Evolutionary conservation across 2,329 filamentous ascomycete genomes (phyloP), one percentile per base, ranked within the genome.

Genomic region (Talaromyces verruculosus): DNA sequence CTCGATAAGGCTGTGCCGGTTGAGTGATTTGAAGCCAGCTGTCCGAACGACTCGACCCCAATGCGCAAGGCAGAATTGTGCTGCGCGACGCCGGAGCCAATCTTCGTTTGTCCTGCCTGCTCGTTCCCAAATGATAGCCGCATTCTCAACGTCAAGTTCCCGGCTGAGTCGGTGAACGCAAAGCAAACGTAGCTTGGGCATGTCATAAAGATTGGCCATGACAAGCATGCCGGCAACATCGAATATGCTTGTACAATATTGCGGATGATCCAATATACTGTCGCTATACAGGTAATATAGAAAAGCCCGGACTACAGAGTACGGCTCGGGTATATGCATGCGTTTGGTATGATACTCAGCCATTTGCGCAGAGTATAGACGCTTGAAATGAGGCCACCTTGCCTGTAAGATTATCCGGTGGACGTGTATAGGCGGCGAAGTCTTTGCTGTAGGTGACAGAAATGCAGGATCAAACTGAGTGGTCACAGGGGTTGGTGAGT

Each of bases 191-290:
- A 99, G 87, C 71, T 95, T 92, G 1, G 93, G 93, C 81, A 99
- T 96, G 75, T 97, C 94, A 80, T 99, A 99, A 57, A 98, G 91
- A 77, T 98, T 97, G 51, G 93, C 93, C 91, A 99, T 96, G 69
- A 99, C 94, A 2, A 99, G 85, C 78, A 99, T 88, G 8, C 95
- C 94, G 0, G 95, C 94, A 15, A 98, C 93, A 71, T 97, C 93
- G 35, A 89, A 87, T 22, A 97, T 86, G 8, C 80, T 83, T 0
- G 86, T 83, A 57, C 86, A 87, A 68, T 83, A 83, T 59, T 89
- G 85, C 0, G 87, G 86, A 66, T 83, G 80, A n/a, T 77, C 79
- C 1, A 79, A 77, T 70, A 99, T 97, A 71, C 90, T 94, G 77
- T 99, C 95, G 0, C 95, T 97, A 79, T 99, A 99, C 0, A 99